phyloP scores from a whole-genome alignment of 352 stramenopile species.

The Pythium phragmiticola region DNA sequence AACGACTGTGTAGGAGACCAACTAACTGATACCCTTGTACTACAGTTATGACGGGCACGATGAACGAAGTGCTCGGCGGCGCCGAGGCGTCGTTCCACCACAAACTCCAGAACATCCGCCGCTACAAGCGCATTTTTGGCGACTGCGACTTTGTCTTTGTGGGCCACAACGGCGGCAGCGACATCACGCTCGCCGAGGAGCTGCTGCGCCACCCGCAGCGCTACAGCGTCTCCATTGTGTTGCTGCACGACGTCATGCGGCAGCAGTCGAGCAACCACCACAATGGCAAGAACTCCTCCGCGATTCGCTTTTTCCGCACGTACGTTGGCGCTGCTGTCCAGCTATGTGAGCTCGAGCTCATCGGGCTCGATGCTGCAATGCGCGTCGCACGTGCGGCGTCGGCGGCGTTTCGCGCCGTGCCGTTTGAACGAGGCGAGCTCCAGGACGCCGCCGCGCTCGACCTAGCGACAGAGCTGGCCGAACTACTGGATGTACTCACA shows the following conservation, averaged over 20 bases:
- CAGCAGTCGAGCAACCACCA: conserved; percentile 40
- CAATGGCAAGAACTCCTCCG: conserved; percentile 34
- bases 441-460: conserved; percentile 56
- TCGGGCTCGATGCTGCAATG: conserved; percentile 48
- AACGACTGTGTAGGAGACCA: neutral
- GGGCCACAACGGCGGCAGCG: conserved; percentile 65
- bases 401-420: conserved; percentile 49
- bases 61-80: conserved; percentile 19
- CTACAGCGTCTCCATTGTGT: conserved; percentile 51
- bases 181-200: conserved; percentile 68
- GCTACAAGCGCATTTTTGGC: conserved; percentile 60
- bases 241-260: conserved; percentile 79
- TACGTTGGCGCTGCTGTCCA: conserved; percentile 72
- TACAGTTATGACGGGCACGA: conserved; percentile 18
- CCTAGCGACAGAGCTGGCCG: conserved; percentile 50
- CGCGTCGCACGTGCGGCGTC: conserved; percentile 59
- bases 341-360: conserved; percentile 46
- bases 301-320: conserved; percentile 65
- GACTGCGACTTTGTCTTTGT: conserved; percentile 75
- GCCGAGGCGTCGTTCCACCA: conserved; percentile 32
- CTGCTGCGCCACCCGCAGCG: conserved; percentile 48
- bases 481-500: conserved; percentile 16
- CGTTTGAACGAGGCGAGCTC: conserved; percentile 51
- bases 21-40: neutral
- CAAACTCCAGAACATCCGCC: conserved; percentile 63